Percentiles rank a stretch among this genome's conserved stretches.
These are phyloP conservation scores for Coniosporium tulheliwenetii DNA, from an alignment of 2,329 filamentous ascomycete species.

Conservation along the genomic window DNA sequence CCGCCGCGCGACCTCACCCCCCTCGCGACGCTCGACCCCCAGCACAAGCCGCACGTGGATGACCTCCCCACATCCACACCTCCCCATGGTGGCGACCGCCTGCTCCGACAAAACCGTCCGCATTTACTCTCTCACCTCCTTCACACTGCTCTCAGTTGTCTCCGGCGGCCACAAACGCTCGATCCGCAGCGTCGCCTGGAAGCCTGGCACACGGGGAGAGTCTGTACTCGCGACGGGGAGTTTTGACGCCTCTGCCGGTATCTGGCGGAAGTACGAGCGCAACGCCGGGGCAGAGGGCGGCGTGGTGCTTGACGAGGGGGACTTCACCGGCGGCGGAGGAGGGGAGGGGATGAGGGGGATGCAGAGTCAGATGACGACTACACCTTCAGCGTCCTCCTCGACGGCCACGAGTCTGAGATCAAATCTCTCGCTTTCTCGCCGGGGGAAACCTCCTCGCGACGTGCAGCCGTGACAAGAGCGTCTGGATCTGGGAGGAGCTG, in stretches of 20 bases:
- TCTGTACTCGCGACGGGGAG: slow-evolving; percentile 80
- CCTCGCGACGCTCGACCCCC: slow-evolving; percentile 37
- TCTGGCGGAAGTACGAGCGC: slow-evolving; percentile 49
- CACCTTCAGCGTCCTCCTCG: slow-evolving; percentile 81
- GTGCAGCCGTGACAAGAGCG: slow-evolving; percentile 79
- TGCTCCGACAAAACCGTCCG: slow-evolving; percentile 76
- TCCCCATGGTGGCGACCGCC: slow-evolving; percentile 78
- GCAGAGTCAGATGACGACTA: slow-evolving; percentile 61
- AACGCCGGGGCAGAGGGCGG: slow-evolving; percentile 7
- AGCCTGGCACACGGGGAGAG: slow-evolving; percentile 48
- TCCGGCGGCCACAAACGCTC: slow-evolving; percentile 82
- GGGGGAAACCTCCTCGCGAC: slow-evolving; percentile 71
- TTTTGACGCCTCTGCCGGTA: slow-evolving; percentile 82
- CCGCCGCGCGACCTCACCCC: slow-evolving; percentile 13
- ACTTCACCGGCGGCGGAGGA: slow-evolving; percentile 16
- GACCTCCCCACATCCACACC: slow-evolving; percentile 67
- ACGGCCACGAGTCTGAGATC: slow-evolving; percentile 92
- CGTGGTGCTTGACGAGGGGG: slow-evolving; percentile 3
- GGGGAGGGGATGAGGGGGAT: slow-evolving; percentile 17
- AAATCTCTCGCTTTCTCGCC: slow-evolving; percentile 59
- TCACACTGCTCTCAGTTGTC: slow-evolving; percentile 63
- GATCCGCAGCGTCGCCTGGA: slow-evolving; percentile 78
- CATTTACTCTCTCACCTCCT: slow-evolving; percentile 72
- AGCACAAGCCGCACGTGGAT: slow-evolving; percentile 60
- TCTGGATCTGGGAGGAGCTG: slow-evolving; percentile 98